phyloP scores from a whole-genome alignment of 805 yeast genomes.

The Hanseniaspora thailandica region DNA sequence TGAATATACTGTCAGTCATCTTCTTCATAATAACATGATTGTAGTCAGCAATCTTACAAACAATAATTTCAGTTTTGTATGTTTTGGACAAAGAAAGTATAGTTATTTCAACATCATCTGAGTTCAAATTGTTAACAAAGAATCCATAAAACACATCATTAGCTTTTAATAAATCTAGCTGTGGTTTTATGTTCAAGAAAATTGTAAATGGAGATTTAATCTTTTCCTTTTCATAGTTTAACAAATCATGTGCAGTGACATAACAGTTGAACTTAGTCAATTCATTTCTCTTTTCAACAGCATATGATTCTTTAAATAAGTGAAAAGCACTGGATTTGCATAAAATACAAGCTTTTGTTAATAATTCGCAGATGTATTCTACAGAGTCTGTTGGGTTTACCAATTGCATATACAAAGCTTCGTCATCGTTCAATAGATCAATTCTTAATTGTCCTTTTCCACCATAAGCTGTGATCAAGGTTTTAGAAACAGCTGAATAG shows the following conservation, averaged over 20 bases:
- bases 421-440: constrained; percentile 17
- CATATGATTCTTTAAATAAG: constrained; percentile 42
- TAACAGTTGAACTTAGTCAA: constrained; percentile 35
- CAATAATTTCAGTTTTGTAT: constrained; percentile 12
- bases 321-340: constrained; percentile 70
- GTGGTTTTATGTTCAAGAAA: constrained; percentile 42
- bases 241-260: constrained; percentile 58
- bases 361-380: constrained; percentile 23
- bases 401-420: constrained; percentile 8
- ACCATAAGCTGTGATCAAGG: constrained; percentile 37
- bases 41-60: constrained; percentile 10
- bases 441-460: constrained; percentile 22
- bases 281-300: constrained; percentile 41
- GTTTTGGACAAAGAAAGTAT: not conserved
- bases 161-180: constrained; percentile 17
- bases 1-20: constrained; percentile 8
- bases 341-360: constrained; percentile 51
- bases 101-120: constrained; percentile 3
- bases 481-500: constrained; percentile 53
- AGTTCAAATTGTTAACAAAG: not conserved
- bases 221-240: constrained; percentile 41
- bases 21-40: constrained; percentile 13
- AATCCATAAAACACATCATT: constrained; percentile 16
- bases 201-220: constrained; percentile 54
- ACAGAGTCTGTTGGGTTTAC: constrained; percentile 16